Conservation (phyloP, 176 grass and related monocot genomes). For the Phyllostachys edulis region DNA sequence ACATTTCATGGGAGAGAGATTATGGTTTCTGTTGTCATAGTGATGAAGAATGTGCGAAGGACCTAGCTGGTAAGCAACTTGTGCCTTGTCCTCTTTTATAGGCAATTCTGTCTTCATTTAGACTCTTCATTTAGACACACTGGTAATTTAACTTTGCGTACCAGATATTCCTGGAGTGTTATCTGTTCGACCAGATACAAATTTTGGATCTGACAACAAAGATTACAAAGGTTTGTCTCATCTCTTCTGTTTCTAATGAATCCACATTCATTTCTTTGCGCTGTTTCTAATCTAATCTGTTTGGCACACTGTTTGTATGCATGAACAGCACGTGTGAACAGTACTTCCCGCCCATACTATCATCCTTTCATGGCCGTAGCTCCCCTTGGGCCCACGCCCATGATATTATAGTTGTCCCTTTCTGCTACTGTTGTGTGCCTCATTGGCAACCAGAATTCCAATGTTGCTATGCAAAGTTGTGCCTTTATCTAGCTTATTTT, state of each 20-base stretch:
- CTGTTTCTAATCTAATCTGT: too few species aligned
- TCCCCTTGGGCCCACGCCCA: too few species aligned
- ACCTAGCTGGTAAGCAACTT: conserved; percentile 62
- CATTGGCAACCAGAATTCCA: not conserved
- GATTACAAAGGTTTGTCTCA: conserved; percentile 57
- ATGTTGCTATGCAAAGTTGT: not conserved
- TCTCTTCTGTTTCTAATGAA: conserved; percentile 23
- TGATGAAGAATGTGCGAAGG: conserved; percentile 57
- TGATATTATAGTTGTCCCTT: not conserved
- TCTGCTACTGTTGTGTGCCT: not conserved
- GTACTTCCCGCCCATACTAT: too few species aligned
- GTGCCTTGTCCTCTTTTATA: not conserved
- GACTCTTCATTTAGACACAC: not conserved
- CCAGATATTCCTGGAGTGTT: conserved; percentile 76
- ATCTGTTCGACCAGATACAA: conserved; percentile 58
- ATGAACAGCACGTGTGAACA: too few species aligned
- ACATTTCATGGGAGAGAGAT: conserved; percentile 76
- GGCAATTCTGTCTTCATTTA: not conserved
- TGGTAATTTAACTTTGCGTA: conserved; percentile 26
- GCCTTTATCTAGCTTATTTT: not conserved
- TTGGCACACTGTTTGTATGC: too few species aligned
- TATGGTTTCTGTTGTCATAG: conserved; percentile 93
- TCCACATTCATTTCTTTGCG: conserved; percentile 4
- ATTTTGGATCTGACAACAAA: conserved; percentile 66
- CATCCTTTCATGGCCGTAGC: too few species aligned